A percentile compares a stretch with the other conserved stretches of the same genome.
phyloP scores from a whole-genome alignment of 1,139 yeast species.

The Debaryomyces singareniensis region DNA sequence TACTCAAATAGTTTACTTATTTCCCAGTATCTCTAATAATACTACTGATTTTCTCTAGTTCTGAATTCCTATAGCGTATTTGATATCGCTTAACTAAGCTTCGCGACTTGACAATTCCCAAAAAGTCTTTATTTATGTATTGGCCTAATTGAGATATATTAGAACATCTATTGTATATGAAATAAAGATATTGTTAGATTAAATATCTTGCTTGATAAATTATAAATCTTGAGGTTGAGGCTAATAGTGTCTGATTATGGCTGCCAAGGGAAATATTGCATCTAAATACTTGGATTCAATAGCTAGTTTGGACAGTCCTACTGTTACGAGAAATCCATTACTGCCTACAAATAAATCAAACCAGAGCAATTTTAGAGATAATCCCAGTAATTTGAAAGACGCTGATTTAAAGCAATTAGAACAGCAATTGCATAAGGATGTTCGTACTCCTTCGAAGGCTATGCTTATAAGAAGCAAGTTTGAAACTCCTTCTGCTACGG shows the following conservation, averaged over 20 bases:
- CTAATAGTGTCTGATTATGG: conserved; percentile 16
- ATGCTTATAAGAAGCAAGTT: conserved; percentile 28
- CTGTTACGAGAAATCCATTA: conserved; percentile 18
- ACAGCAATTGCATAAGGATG: conserved; percentile 27
- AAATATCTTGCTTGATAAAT: no score
- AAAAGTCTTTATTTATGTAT: conserved; percentile 2
- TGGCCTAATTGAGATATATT: conserved; percentile 3
- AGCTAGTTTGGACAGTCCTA: conserved; percentile 14
- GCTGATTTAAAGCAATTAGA: conserved; percentile 37
- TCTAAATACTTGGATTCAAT: conserved; percentile 28
- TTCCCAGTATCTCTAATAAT: no score
- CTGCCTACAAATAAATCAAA: background rate
- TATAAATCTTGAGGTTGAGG: background rate
- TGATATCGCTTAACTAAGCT: no score
- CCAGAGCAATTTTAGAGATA: conserved; percentile 8
- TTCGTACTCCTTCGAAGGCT: conserved; percentile 22
- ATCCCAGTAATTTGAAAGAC: no score
- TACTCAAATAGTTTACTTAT: no score
- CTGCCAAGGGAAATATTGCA: conserved; percentile 22
- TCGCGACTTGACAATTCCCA: background rate
- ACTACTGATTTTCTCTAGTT: no score
- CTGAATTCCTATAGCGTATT: no score
- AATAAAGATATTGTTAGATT: background rate
- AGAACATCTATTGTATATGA: background rate
- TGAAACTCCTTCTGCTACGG: conserved; percentile 42